Conservation (phyloP, 257 asterid genomes). For the Plectranthus barbatus region DNA sequence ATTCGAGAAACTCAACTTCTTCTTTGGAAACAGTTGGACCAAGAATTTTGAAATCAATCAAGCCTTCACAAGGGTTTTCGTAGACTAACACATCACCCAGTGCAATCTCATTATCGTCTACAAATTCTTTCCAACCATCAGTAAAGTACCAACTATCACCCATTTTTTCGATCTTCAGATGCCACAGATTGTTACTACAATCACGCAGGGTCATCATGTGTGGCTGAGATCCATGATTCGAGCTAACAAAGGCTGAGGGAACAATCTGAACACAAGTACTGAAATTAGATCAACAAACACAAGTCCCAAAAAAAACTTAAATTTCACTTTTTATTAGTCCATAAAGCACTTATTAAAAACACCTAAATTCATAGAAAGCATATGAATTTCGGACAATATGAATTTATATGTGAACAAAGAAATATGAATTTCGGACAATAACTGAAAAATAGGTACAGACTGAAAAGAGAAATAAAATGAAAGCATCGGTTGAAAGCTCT, state of each 20-base stretch:
- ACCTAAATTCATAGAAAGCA: background rate
- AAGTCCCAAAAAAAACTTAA: too few relatives aligned
- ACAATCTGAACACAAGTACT: background rate
- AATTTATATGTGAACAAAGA: background rate
- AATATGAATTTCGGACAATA: background rate
- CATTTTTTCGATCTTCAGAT: conserved; percentile 5
- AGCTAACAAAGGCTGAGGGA: background rate
- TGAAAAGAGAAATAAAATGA: background rate
- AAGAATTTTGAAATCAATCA: conserved; percentile 14
- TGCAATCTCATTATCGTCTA: conserved; percentile 10
- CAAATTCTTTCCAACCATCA: conserved; percentile 23
- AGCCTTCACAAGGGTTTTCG: background rate
- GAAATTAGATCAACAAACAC: background rate
- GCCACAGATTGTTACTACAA: conserved; percentile 17
- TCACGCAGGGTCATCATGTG: conserved; percentile 11
- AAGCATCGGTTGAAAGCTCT: background rate
- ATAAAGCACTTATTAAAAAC: background rate
- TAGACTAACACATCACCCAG: conserved; percentile 13
- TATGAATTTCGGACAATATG: background rate
- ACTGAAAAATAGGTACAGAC: background rate
- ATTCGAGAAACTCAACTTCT: background rate
- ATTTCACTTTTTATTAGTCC: background rate
- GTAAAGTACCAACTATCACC: conserved; percentile 12
- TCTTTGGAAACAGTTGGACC: background rate
- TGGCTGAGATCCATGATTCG: background rate